Evolutionary conservation across 108 stramenopile species (phyloP), one percentile per base, ranked within the genome.

Genomic region (Nannochloropsis gaditana): DNA sequence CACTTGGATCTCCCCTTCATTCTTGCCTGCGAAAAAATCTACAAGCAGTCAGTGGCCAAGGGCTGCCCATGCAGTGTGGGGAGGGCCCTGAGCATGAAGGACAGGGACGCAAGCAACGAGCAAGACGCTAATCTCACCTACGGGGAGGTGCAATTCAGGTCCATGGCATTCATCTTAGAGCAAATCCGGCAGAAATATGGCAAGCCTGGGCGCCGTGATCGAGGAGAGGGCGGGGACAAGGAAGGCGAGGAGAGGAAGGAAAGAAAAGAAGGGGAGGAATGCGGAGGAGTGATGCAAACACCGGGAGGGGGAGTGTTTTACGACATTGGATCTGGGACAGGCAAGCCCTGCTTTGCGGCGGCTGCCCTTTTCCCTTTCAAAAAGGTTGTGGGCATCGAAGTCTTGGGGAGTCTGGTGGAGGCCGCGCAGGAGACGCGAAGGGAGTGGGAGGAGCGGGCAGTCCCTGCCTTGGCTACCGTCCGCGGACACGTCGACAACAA

Each of bases 11-110:
- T 73, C 59, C 19, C 6, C 59, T n/a, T n/a, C 59, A 73, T 73
- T n/a, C 59, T 73, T 73, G 59, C 59, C n/a, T 4, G 59, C 59
- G 59, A 73, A 73, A 73, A 73, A 73, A n/a, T 73, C 19, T 73
- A 73, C 59, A 73, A 73, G 59, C 19, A 73, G 15, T 15, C n/a
- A 73, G 59, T 73, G 19, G 59, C 59, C 59, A 73, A 15, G 19
- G 59, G 19, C 59, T 73, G n/a, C 59, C 59, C 59, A n/a, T 73
- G 59, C 59, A 73, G 59, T 73, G 59, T 73, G 19, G 3, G 59
- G 4, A 73, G n/a, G 59, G 59, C 59, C 59, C 59, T 73, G 3
- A 73, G 59, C n/a, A 15, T n/a, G n/a, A n/a, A 73, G n/a, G 59
- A 73, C 59, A 15, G 59, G 19, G 59, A 73, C n/a, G 59, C 15